These are phyloP conservation scores for Passiflora organensis DNA, from an alignment of 345 rosid species.

Conservation along the genomic window DNA sequence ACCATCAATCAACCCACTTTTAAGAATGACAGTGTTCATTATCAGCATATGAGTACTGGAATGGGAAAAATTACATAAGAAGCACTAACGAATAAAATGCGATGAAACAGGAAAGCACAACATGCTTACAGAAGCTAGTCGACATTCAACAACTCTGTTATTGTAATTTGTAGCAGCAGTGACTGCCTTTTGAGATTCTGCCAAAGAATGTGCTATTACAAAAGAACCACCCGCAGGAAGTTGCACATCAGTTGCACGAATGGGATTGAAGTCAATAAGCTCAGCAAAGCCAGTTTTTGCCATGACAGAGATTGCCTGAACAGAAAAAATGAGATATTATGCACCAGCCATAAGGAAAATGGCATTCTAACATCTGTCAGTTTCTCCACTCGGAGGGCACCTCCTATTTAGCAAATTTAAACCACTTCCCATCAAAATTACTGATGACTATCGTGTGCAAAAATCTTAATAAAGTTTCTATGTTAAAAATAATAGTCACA, in stretches of 20 bases:
- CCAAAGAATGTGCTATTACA: constrained; percentile 89
- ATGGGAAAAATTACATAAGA: no score
- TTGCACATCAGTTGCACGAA: constrained; percentile 89
- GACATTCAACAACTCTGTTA: constrained; percentile 96
- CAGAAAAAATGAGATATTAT: constrained; percentile 7
- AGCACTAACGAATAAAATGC: no score
- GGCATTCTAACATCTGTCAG: not conserved
- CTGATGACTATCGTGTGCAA: no score
- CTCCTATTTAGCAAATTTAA: no score
- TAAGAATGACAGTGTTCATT: no score
- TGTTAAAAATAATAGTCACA: no score
- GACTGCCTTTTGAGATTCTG: constrained; percentile 94
- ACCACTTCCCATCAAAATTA: no score
- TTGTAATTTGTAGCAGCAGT: constrained; percentile 96
- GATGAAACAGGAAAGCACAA: not conserved
- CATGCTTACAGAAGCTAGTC: constrained; percentile 76
- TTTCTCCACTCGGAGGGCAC: not conserved
- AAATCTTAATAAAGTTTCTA: no score
- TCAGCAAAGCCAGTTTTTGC: constrained; percentile 96
- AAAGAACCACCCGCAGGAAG: constrained; percentile 96
- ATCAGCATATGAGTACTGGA: no score
- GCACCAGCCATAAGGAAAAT: not conserved
- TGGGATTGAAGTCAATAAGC: constrained; percentile 98
- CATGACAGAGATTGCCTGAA: constrained; percentile 97
- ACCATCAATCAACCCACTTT: no score